phyloP scores from a whole-genome alignment of 2,329 filamentous ascomycete species.

The Beauveria medogensis region DNA sequence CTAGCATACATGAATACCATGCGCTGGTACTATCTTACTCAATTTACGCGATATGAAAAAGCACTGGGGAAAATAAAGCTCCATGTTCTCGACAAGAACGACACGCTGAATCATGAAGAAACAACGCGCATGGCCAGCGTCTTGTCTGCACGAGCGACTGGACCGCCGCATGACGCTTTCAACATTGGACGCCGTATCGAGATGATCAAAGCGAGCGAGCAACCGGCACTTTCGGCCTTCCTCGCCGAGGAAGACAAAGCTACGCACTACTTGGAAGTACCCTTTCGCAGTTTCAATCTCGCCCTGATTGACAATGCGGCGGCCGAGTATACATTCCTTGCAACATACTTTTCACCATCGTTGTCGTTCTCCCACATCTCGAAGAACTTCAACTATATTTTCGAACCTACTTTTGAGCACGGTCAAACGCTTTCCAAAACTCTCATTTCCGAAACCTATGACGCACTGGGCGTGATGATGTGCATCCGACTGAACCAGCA shows the following conservation, averaged over 20 bases:
- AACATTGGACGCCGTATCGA: conserved; percentile 82
- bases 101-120: conserved; percentile 75
- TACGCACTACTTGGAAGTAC: conserved; percentile 79
- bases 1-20: conserved; percentile 97
- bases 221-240: conserved; percentile 75
- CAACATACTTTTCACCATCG: conserved; percentile 76
- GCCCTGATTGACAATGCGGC: conserved; percentile 90
- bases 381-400: conserved; percentile 78
- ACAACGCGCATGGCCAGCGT: conserved; percentile 55
- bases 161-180: conserved; percentile 74
- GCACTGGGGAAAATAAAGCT: conserved; percentile 79
- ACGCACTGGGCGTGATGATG: conserved; percentile 80
- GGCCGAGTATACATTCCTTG: conserved; percentile 90
- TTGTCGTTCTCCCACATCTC: conserved; percentile 70
- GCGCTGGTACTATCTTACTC: conserved; percentile 93
- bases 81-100: conserved; percentile 73
- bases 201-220: conserved; percentile 63
- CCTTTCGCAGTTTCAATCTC: conserved; percentile 91
- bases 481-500: conserved; percentile 91
- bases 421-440: conserved; percentile 69
- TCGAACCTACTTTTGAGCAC: conserved; percentile 80
- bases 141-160: conserved; percentile 38
- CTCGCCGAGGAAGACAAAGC: conserved; percentile 83
- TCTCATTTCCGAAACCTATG: conserved; percentile 68
- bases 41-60: conserved; percentile 81